These are phyloP conservation scores for Halenospora varia DNA, from an alignment of 495 filamentous ascomycete genomes.

Conservation along the genomic window DNA sequence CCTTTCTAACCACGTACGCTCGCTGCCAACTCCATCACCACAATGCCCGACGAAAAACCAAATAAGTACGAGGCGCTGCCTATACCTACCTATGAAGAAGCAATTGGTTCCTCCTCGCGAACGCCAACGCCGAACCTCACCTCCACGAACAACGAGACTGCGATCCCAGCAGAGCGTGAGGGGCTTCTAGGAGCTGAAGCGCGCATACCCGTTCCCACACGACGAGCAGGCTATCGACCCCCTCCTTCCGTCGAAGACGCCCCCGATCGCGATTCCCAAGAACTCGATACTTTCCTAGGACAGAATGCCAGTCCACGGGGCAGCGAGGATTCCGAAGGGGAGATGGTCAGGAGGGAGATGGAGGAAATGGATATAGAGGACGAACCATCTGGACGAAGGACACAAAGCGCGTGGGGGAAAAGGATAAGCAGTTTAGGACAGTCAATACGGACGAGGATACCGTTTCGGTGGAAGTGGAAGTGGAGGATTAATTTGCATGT, in stretches of 20 bases:
- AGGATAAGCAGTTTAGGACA: conserved; percentile 43
- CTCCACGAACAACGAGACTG: conserved; percentile 13
- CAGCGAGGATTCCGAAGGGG: conserved; percentile 43
- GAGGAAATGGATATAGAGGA: conserved; percentile 89
- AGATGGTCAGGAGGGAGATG: conserved; percentile 71
- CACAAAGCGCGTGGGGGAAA: conserved; percentile 42
- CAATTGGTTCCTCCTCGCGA: conserved; percentile 37
- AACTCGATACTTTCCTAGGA: conserved; percentile 19
- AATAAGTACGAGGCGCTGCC: conserved; percentile 64
- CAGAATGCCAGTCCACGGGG: conserved; percentile 11
- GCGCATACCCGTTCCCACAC: conserved; percentile 68
- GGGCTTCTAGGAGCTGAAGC: conserved; percentile 21
- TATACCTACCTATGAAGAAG: conserved; percentile 95
- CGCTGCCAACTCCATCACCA: background rate
- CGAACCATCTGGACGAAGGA: conserved; percentile 36
- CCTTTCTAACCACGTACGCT: background rate
- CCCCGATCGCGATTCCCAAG: conserved; percentile 42
- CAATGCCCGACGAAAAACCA: conserved; percentile 57
- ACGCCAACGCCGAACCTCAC: conserved; percentile 5
- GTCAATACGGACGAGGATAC: conserved; percentile 33
- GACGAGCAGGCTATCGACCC: conserved; percentile 52
- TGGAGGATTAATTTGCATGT: conserved; percentile 10
- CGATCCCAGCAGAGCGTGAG: conserved; percentile 34
- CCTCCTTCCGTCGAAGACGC: conserved; percentile 19
- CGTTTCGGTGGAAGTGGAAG: conserved; percentile 21